Conservation (phyloP, 495 filamentous ascomycete genomes). For the Talaromyces borbonicus region DNA sequence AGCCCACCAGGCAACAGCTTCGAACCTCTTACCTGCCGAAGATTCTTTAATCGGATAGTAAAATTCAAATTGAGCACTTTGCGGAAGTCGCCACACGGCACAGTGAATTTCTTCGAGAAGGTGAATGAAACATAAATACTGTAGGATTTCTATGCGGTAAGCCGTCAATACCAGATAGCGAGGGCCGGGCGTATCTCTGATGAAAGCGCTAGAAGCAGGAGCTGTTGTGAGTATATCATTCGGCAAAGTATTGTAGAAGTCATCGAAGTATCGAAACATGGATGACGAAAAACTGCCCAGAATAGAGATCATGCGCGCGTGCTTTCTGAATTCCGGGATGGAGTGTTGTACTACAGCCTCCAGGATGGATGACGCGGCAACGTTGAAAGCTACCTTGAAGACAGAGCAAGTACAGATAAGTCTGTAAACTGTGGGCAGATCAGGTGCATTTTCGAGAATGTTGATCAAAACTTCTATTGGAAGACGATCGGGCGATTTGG, state of each 20-base stretch:
- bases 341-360: background rate
- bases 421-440: constrained; percentile 1
- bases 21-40: no score
- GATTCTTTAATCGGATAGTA: no score
- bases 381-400: background rate
- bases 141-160: background rate
- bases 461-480: background rate
- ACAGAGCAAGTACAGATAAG: background rate
- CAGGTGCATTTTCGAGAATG: background rate
- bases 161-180: background rate
- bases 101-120: background rate
- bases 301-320: background rate
- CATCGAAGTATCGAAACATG: background rate
- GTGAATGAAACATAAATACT: background rate
- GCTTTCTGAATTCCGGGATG: constrained; percentile 1
- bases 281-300: background rate
- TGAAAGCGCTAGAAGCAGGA: background rate
- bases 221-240: background rate
- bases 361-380: background rate
- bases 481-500: no score
- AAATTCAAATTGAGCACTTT: background rate
- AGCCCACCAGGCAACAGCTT: no score
- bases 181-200: background rate
- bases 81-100: no score
- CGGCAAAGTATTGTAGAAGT: background rate